Conservation (phyloP, 805 yeast species). For the Candida rishiriensis region DNA sequence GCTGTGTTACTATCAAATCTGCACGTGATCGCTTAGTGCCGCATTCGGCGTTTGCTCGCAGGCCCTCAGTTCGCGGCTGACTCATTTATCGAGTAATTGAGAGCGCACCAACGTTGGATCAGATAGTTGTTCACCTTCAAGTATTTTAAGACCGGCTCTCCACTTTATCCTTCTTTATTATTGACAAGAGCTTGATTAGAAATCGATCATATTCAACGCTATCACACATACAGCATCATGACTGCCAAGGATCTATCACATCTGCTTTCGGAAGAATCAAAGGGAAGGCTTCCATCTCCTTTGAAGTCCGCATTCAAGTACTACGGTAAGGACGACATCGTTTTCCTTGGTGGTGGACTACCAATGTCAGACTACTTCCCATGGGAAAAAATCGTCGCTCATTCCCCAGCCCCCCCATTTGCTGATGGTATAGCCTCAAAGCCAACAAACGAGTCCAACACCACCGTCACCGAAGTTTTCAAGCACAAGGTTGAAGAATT, state of each 20-base stretch:
- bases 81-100: too few species aligned
- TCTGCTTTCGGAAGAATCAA: conserved; percentile 73
- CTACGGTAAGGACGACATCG: conserved; percentile 66
- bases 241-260: conserved; percentile 69
- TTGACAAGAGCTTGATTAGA: too few species aligned
- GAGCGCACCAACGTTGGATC: too few species aligned
- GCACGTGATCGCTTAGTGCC: too few species aligned
- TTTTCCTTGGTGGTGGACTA: conserved; percentile 93
- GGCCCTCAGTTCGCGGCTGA: too few species aligned
- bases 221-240: conserved; percentile 5
- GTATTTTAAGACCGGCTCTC: too few species aligned
- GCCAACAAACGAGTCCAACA: conserved; percentile 37
- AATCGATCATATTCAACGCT: not conserved
- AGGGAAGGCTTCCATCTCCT: conserved; percentile 70
- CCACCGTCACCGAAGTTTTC: conserved; percentile 31
- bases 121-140: too few species aligned
- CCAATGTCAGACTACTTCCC: conserved; percentile 93
- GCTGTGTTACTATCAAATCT: too few species aligned
- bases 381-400: conserved; percentile 68
- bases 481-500: conserved; percentile 41
- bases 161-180: too few species aligned
- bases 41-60: too few species aligned
- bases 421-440: conserved; percentile 68
- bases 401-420: conserved; percentile 79
- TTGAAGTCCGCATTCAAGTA: conserved; percentile 82